phyloP scores from a whole-genome alignment of 2,329 filamentous ascomycete genomes.

The Fusarium anthophilum region DNA sequence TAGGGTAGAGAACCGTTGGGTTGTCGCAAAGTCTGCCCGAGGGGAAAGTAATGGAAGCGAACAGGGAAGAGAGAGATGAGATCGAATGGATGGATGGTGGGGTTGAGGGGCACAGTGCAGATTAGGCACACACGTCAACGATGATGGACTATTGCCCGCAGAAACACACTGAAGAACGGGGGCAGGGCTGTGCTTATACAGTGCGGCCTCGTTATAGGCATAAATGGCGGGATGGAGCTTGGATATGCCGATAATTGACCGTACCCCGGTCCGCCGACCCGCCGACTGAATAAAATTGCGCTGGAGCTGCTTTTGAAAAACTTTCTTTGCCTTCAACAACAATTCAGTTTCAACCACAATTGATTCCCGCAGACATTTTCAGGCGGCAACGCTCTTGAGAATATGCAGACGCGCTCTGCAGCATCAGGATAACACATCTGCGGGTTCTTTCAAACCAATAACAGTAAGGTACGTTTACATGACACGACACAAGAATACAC shows the following conservation, averaged over 20 bases:
- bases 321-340: conserved; percentile 16
- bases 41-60: conserved; percentile 23
- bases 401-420: neutral
- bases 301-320: conserved; percentile 7
- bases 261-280: neutral
- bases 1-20: conserved; percentile 29
- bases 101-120: conserved; percentile 51
- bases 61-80: conserved; percentile 30
- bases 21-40: conserved; percentile 50
- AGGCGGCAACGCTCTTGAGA: conserved; percentile 5
- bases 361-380: neutral
- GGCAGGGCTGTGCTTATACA: conserved; percentile 22
- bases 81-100: conserved; percentile 49
- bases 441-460: neutral
- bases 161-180: conserved; percentile 6
- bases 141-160: conserved; percentile 15
- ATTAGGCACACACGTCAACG: conserved; percentile 38
- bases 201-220: conserved; percentile 41
- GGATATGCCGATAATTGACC: conserved; percentile 39
- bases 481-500: conserved; percentile 11
- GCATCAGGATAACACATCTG: neutral
- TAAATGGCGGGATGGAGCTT: conserved; percentile 41
- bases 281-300: conserved; percentile 30
- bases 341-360: conserved; percentile 7
- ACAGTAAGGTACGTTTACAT: conserved; percentile 37